phyloP scores from a whole-genome alignment of 148 eudicot species.

The Rhododendron ovatum region DNA sequence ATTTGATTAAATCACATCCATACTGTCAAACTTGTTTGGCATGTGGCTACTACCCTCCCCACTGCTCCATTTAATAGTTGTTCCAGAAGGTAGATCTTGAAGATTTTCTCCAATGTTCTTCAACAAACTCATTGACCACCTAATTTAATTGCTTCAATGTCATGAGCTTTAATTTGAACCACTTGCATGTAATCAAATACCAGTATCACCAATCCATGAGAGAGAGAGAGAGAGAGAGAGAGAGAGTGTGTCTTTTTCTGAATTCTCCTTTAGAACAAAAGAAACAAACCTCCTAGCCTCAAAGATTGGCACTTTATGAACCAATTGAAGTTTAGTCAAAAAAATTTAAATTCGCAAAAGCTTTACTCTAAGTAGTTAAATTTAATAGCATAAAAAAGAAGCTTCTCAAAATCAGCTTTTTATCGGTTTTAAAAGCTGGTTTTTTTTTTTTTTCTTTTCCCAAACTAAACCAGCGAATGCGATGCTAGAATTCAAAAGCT shows the following conservation, averaged over 20 bases:
- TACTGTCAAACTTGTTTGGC: neutral
- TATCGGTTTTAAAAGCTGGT: no score
- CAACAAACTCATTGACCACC: neutral
- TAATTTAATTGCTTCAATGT: neutral
- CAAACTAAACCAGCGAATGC: no score
- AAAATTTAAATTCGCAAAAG: neutral
- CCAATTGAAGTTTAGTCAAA: neutral
- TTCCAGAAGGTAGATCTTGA: neutral
- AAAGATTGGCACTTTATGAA: neutral
- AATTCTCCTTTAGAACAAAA: slow-evolving; percentile 13
- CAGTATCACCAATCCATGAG: neutral
- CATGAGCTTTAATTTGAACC: neutral
- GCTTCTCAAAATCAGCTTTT: no score
- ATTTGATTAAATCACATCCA: neutral
- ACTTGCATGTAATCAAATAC: neutral
- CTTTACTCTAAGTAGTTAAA: neutral
- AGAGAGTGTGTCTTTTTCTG: neutral
- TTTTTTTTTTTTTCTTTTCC: no score
- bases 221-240: neutral
- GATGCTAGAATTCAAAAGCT: no score
- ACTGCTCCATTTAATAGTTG: neutral
- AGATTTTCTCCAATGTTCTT: neutral
- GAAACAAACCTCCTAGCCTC: neutral
- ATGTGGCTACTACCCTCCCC: neutral
- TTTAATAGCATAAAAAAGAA: no score